Conservation (phyloP, 257 asterid species). For the Jasminum sambac region DNA sequence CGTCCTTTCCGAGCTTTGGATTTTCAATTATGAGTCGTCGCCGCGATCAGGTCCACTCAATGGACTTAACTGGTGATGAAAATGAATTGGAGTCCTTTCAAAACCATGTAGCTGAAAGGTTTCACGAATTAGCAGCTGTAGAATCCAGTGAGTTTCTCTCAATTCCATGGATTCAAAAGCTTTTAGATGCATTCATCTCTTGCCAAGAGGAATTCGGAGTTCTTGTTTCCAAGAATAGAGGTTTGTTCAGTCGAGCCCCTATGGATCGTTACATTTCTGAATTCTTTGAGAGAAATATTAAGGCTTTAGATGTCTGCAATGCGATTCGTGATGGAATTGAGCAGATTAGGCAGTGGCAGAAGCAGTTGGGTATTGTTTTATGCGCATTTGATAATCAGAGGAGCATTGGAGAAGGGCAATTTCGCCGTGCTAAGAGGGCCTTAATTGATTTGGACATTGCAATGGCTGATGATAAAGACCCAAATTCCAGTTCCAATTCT, state of each 20-base stretch:
- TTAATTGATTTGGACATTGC: slow-evolving; percentile 64
- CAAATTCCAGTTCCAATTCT: too few relatives aligned
- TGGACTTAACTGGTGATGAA: slow-evolving; percentile 58
- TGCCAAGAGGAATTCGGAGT: slow-evolving; percentile 82
- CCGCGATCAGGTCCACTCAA: slow-evolving; percentile 80
- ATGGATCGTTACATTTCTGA: slow-evolving; percentile 68
- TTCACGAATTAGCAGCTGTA: slow-evolving; percentile 43
- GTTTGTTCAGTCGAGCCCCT: slow-evolving; percentile 44
- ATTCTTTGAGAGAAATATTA: slow-evolving; percentile 75
- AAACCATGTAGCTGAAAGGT: slow-evolving; percentile 52
- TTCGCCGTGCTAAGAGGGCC: slow-evolving; percentile 88
- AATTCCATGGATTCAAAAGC: slow-evolving; percentile 72
- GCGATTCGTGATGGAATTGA: slow-evolving; percentile 94
- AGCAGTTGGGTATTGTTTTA: slow-evolving; percentile 71
- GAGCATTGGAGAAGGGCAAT: slow-evolving; percentile 80
- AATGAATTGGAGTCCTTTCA: slow-evolving; percentile 68
- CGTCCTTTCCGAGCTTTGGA: slow-evolving; percentile 51
- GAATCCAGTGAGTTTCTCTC: slow-evolving; percentile 58
- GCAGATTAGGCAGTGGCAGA: slow-evolving; percentile 85
- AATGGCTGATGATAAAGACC: slow-evolving; percentile 82
- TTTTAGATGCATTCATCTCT: slow-evolving; percentile 64
- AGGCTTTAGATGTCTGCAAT: slow-evolving; percentile 88
- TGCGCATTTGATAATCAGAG: slow-evolving; percentile 73
- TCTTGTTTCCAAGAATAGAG: slow-evolving; percentile 48
- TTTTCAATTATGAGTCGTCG: slow-evolving; percentile 64